These are phyloP conservation scores for Barbatosphaeria neglecta DNA, from an alignment of 495 filamentous ascomycete species.

Conservation along the genomic window DNA sequence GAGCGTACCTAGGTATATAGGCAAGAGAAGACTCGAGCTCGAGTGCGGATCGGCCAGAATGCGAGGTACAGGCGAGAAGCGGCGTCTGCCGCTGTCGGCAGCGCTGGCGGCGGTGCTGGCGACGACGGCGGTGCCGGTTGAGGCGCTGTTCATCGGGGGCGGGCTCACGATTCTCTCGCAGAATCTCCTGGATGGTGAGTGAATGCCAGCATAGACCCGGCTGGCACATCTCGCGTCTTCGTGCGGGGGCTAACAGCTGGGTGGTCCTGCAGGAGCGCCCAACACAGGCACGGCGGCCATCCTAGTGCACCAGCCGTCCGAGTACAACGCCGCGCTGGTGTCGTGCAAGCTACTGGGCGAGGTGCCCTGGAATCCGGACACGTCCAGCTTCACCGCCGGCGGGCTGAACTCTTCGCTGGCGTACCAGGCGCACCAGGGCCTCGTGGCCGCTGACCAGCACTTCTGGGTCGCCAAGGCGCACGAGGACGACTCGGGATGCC, in stretches of 20 bases:
- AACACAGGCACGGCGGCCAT: constrained; percentile 14
- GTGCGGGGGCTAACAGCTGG: too few relatives aligned
- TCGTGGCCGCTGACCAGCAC: constrained; percentile 10
- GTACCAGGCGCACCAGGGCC: constrained; percentile 17
- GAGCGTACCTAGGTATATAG: too few relatives aligned
- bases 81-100: not conserved
- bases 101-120: not conserved
- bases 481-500: constrained; percentile 6
- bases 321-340: constrained; percentile 4
- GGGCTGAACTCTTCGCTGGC: constrained; percentile 15
- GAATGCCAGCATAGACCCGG: too few relatives aligned
- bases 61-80: not conserved
- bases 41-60: too few relatives aligned
- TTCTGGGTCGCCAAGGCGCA: constrained; percentile 23
- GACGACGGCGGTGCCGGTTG: not conserved
- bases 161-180: constrained; percentile 17
- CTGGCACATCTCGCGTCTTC: too few relatives aligned
- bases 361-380: constrained; percentile 13
- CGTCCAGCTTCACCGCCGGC: constrained; percentile 15
- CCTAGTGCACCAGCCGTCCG: constrained; percentile 13
- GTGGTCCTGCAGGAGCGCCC: constrained; percentile 7
- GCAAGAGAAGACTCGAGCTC: too few relatives aligned
- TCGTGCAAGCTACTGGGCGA: constrained; percentile 19
- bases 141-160: constrained; percentile 10
- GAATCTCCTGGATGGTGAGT: constrained; percentile 16